Percentiles rank a stretch among this genome's conserved stretches.
Evolutionary conservation across 768 basidiomycete genomes (phyloP).

Genomic region (Kwoniella pini): DNA sequence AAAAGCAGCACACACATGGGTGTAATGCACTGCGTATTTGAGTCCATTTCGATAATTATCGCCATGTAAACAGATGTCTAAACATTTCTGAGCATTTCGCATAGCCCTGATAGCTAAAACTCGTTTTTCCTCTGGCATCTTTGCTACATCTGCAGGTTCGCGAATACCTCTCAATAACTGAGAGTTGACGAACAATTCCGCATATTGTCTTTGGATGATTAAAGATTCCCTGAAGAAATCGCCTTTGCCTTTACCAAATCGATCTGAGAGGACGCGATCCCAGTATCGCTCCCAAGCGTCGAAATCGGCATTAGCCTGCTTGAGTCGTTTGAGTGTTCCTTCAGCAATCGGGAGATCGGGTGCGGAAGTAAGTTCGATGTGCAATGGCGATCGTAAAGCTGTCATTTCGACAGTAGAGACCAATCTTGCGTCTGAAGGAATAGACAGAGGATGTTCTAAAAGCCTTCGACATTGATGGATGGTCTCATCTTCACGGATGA

Average conservation of each 20-base stretch:
- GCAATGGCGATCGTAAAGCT: constrained; percentile 76
- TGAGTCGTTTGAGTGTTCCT: constrained; percentile 69
- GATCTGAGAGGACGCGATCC: constrained; percentile 58
- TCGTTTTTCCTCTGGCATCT: constrained; percentile 75
- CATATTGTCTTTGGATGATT: constrained; percentile 65
- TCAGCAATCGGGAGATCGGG: constrained; percentile 73
- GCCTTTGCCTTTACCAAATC: constrained; percentile 58
- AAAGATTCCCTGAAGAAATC: constrained; percentile 81
- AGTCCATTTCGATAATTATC: constrained; percentile 78
- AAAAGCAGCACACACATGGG: constrained; percentile 85
- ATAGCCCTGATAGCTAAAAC: constrained; percentile 81
- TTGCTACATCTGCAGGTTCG: constrained; percentile 79
- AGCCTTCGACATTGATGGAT: constrained; percentile 77
- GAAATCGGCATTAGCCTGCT: constrained; percentile 75
- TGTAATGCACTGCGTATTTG: constrained; percentile 65
- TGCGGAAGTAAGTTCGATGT: constrained; percentile 73
- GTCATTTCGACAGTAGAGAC: constrained; percentile 93
- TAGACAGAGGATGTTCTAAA: constrained; percentile 80
- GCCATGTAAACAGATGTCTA: constrained; percentile 78
- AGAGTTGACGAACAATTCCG: constrained; percentile 54
- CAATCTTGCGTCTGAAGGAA: constrained; percentile 91
- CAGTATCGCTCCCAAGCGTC: constrained; percentile 66
- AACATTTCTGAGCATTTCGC: constrained; percentile 71
- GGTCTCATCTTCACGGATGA: constrained; percentile 88
- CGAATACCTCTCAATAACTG: constrained; percentile 61